phyloP scores from a whole-genome alignment of 257 asterid genomes.

The Solanum infundibuliforme region DNA sequence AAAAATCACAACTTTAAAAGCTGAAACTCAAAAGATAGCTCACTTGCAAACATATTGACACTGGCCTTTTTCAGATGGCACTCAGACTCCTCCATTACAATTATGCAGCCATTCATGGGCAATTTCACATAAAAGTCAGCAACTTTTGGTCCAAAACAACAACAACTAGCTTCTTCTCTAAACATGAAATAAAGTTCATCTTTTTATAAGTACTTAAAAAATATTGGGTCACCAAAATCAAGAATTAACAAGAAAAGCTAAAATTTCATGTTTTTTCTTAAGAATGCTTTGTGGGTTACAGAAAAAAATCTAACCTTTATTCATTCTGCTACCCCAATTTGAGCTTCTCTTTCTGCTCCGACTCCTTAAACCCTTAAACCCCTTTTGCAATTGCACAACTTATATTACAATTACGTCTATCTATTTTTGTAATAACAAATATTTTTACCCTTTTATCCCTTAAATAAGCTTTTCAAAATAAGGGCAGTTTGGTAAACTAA shows the following conservation, averaged over 20 bases:
- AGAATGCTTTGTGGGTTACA: neutral
- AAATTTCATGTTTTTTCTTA: neutral
- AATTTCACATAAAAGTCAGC: neutral
- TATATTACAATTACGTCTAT: no score
- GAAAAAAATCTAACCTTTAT: neutral
- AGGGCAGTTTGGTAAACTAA: neutral
- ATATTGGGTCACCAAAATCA: neutral
- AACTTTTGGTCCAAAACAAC: neutral
- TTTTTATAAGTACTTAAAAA: neutral
- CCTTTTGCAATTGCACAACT: neutral
- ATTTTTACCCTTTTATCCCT: neutral
- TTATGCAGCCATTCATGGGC: neutral
- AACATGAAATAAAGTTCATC: neutral
- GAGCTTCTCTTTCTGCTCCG: neutral
- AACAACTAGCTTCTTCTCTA: neutral
- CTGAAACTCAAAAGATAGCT: neutral
- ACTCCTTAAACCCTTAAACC: neutral
- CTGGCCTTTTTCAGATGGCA: neutral
- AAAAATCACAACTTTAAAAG: neutral
- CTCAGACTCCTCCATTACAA: neutral
- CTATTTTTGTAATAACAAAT: neutral
- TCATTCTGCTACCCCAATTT: neutral
- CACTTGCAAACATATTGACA: neutral
- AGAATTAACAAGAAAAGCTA: neutral
- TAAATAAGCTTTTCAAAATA: neutral